Evolutionary conservation across 179 eudicot genomes (phyloP).

Genomic region (Silene coronaria): DNA sequence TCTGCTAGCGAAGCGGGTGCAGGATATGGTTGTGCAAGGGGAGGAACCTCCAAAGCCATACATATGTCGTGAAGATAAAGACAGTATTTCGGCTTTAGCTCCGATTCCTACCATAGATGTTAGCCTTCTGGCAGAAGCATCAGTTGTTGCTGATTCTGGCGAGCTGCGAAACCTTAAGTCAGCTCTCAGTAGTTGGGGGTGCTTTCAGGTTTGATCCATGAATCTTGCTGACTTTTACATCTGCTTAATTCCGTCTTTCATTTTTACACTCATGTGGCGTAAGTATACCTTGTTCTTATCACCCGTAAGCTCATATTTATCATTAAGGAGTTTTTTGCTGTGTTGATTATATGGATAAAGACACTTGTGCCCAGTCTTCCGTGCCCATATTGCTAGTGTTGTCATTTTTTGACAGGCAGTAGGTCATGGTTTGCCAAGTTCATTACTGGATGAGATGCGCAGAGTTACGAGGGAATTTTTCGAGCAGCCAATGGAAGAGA

Average conservation of each 20-base stretch:
- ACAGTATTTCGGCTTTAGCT: neutral
- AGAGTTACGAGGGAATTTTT: slow-evolving; percentile 38
- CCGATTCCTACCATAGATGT: neutral
- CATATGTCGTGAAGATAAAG: neutral
- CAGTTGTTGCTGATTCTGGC: neutral
- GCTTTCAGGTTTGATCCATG: slow-evolving; percentile 5
- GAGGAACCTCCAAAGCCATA: neutral
- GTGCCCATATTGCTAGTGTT: too few relatives aligned
- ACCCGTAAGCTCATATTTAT: too few relatives aligned
- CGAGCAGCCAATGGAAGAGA: slow-evolving; percentile 44
- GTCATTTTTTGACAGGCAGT: slow-evolving; percentile 33
- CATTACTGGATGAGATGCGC: slow-evolving; percentile 36
- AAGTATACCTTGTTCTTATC: too few relatives aligned
- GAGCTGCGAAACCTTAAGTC: neutral
- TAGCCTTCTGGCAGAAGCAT: neutral
- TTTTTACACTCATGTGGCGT: too few relatives aligned
- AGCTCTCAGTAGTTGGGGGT: neutral
- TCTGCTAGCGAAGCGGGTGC: slow-evolving; percentile 1
- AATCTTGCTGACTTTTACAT: neutral
- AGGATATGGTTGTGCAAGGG: slow-evolving; percentile 1
- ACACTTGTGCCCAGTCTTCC: too few relatives aligned
- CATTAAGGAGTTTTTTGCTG: too few relatives aligned
- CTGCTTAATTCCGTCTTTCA: too few relatives aligned
- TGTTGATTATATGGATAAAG: too few relatives aligned
- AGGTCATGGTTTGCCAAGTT: slow-evolving; percentile 46